These are phyloP conservation scores for Thielaviopsis populi DNA, from an alignment of 2,329 filamentous ascomycete species.

Conservation along the genomic window DNA sequence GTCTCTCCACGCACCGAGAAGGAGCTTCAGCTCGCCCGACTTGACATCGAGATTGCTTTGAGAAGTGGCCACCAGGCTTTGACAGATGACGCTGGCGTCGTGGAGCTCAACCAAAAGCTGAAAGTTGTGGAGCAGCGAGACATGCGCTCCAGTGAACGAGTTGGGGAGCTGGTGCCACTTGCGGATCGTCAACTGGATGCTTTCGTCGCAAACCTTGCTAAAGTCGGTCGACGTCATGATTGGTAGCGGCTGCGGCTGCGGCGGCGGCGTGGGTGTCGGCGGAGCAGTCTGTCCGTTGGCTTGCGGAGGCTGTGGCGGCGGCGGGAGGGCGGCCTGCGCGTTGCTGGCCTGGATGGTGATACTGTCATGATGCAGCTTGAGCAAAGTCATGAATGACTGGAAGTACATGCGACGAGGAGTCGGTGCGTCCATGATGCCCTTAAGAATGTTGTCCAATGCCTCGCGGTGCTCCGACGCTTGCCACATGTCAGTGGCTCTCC, in stretches of 20 bases:
- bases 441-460: constrained; percentile 81
- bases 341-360: constrained; percentile 27
- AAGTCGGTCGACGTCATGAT: constrained; percentile 49
- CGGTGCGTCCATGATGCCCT: constrained; percentile 92
- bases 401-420: constrained; percentile 92
- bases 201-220: constrained; percentile 82
- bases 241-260: constrained; percentile 8
- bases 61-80: constrained; percentile 74
- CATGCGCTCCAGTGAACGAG: constrained; percentile 85
- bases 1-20: constrained; percentile 90
- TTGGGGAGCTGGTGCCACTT: constrained; percentile 99
- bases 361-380: constrained; percentile 58
- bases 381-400: constrained; percentile 91
- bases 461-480: constrained; percentile 72
- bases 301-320: neutral
- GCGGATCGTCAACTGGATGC: constrained; percentile 88
- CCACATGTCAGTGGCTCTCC: constrained; percentile 94
- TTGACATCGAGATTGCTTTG: constrained; percentile 79
- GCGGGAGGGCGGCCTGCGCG: constrained; percentile 51
- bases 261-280: neutral
- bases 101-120: constrained; percentile 95
- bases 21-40: constrained; percentile 85
- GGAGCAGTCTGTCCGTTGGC: constrained; percentile 7
- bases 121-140: constrained; percentile 91
- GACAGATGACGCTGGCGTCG: constrained; percentile 91